These are phyloP conservation scores for Acanthamoeba castellanii DNA, from an alignment of 208 protist genomes.

Conservation along the genomic window DNA sequence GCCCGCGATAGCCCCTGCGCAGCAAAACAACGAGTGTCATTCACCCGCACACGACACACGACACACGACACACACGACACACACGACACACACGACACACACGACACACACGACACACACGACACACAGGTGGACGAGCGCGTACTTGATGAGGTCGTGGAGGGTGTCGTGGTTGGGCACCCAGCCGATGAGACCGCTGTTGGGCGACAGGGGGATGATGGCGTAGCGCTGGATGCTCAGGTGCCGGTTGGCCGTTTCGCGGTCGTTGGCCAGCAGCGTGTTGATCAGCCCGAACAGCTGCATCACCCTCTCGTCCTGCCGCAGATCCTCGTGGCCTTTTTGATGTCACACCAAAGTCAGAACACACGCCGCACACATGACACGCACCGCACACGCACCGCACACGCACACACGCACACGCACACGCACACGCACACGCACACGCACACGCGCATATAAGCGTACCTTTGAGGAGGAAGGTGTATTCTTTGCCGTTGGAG, in stretches of 20 bases:
- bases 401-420: too few relatives aligned
- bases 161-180: slow-evolving; percentile 85
- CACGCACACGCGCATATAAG: background rate
- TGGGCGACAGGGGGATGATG: slow-evolving; percentile 99
- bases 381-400: too few relatives aligned
- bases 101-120: too few relatives aligned
- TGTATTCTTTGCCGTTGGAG: slow-evolving; percentile 96
- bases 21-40: too few relatives aligned
- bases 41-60: too few relatives aligned
- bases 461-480: slow-evolving; percentile 98
- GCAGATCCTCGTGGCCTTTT: slow-evolving; percentile 89
- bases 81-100: too few relatives aligned
- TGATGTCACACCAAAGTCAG: too few relatives aligned
- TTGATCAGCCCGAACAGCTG: slow-evolving; percentile 99
- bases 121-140: background rate
- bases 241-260: slow-evolving; percentile 90
- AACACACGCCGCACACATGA: slow-evolving; percentile 8
- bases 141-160: slow-evolving; percentile 43
- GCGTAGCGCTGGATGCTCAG: slow-evolving; percentile 96
- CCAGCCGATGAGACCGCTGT: slow-evolving; percentile 99
- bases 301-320: slow-evolving; percentile 99
- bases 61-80: too few relatives aligned
- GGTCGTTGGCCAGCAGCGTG: slow-evolving; percentile 95
- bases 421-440: too few relatives aligned
- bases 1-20: slow-evolving; percentile 96